These are phyloP conservation scores for Brassica incana DNA, from an alignment of 345 rosid genomes.

Conservation along the genomic window DNA sequence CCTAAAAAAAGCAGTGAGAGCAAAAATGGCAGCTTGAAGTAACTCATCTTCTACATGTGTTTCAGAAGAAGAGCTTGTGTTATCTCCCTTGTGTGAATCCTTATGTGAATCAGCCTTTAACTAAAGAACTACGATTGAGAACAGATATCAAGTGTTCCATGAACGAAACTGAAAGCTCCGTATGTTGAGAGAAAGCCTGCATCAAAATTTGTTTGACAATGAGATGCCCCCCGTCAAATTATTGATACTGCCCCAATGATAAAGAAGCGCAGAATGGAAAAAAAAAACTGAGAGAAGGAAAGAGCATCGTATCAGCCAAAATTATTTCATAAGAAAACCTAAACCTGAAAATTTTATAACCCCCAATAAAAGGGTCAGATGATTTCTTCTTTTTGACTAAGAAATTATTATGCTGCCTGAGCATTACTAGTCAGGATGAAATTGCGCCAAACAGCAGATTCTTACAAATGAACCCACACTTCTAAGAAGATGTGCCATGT, in stretches of 20 bases:
- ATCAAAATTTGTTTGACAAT: conserved; percentile 29
- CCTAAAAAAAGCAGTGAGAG: conserved; percentile 95
- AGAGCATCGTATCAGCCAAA: background rate
- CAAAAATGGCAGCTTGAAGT: conserved; percentile 79
- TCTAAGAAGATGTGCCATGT: background rate
- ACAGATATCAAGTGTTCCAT: conserved; percentile 78
- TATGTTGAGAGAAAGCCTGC: conserved; percentile 87
- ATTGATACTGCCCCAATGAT: background rate
- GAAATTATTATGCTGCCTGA: background rate
- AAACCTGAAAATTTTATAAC: background rate
- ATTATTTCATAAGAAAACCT: background rate
- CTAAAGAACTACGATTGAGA: conserved; percentile 60
- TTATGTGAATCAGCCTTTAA: conserved; percentile 59
- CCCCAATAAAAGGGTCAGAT: background rate
- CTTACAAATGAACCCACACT: conserved; percentile 1
- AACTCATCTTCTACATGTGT: conserved; percentile 60
- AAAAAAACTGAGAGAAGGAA: background rate
- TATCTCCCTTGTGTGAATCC: conserved; percentile 70
- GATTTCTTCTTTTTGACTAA: background rate
- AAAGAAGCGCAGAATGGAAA: background rate
- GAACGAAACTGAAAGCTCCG: conserved; percentile 65
- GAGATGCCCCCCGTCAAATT: background rate
- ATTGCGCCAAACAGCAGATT: conserved; percentile 4
- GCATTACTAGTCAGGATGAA: conserved; percentile 19
- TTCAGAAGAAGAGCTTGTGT: conserved; percentile 46